Conservation (phyloP, 371 early-diverging fungal genomes). For the Actinomucor elegans region DNA sequence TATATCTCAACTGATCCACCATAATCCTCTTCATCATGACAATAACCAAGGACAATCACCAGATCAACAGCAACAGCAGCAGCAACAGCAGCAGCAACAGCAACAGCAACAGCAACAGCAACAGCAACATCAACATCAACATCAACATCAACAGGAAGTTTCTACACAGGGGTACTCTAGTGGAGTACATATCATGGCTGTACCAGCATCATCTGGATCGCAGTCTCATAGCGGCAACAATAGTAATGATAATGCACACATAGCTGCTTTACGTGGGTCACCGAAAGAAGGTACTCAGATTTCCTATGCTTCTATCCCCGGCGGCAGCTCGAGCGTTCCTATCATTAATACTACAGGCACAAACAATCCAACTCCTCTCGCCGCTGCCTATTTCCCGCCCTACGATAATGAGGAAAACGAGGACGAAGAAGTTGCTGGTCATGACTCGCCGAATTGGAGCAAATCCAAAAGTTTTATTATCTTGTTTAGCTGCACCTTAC, state of each 20-base stretch:
- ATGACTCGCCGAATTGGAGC: constrained; percentile 94
- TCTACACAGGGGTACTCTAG: background rate
- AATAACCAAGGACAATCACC: too few relatives aligned
- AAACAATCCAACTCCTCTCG: background rate
- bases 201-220: constrained; percentile 17
- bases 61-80: constrained; percentile 31
- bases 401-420: constrained; percentile 47
- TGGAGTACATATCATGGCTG: constrained; percentile 28
- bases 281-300: constrained; percentile 1
- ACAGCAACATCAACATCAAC: background rate
- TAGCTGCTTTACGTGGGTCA: background rate
- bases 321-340: background rate
- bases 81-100: background rate
- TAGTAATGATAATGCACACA: background rate
- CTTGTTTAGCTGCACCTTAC: constrained; percentile 78
- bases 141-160: background rate
- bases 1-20: constrained; percentile 41
- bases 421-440: constrained; percentile 73
- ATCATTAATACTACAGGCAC: background rate
- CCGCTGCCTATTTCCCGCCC: background rate
- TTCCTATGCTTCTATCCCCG: constrained; percentile 8
- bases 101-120: constrained; percentile 27
- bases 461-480: constrained; percentile 79
- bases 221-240: too few relatives aligned
- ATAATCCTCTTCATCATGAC: constrained; percentile 2